phyloP scores from a whole-genome alignment of 495 filamentous ascomycete genomes.

The Tuber melanosporum region DNA sequence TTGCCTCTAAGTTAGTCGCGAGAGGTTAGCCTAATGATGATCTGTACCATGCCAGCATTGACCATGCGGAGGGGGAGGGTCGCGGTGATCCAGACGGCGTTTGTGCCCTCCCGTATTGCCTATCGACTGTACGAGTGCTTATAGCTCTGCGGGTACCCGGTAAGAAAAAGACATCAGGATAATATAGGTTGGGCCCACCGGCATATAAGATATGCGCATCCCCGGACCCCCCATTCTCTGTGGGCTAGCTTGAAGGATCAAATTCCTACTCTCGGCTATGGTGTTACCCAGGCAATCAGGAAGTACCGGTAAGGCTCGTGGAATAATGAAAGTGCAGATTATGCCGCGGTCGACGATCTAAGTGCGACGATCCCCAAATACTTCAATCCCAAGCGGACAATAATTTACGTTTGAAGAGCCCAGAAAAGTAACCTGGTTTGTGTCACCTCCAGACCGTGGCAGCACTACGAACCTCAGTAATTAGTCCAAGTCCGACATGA shows the following conservation, averaged over 20 bases:
- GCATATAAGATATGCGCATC: not conserved
- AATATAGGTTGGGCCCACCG: not conserved
- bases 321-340: not conserved
- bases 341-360: not conserved
- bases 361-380: not conserved
- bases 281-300: not conserved
- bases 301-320: not conserved
- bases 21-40: not conserved
- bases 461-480: not conserved
- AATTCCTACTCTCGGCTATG: not conserved
- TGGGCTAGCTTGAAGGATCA: not conserved
- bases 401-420: not conserved
- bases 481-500: not conserved
- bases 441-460: not conserved
- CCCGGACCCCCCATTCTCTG: not conserved
- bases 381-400: not conserved
- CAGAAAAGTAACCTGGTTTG: not conserved
- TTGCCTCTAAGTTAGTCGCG: not conserved
- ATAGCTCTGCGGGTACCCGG: not conserved
- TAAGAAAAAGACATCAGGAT: not conserved
- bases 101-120: not conserved
- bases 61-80: not conserved
- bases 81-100: not conserved
- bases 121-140: not conserved
- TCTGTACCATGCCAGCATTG: not conserved